A percentile compares a stretch with the other conserved stretches of the same genome.
phyloP scores from a whole-genome alignment of 179 eudicot species.

The Vitellaria paradoxa region DNA sequence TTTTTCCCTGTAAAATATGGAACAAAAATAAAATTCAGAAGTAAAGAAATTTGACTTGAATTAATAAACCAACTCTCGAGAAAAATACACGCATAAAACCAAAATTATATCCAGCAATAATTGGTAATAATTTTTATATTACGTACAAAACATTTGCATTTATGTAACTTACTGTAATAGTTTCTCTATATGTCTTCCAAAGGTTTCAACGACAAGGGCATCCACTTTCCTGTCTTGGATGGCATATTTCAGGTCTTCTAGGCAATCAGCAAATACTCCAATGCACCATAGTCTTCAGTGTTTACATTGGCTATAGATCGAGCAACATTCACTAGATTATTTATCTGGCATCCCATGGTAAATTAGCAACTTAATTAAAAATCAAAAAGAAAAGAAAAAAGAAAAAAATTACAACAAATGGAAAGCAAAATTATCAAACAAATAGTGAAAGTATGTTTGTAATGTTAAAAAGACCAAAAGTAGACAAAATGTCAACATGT shows the following conservation, averaged over 20 bases:
- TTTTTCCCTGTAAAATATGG: slow-evolving; percentile 67
- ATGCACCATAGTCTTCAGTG: slow-evolving; percentile 62
- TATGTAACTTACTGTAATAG: slow-evolving; percentile 81
- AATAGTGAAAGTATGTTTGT: neutral
- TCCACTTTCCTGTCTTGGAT: slow-evolving; percentile 97
- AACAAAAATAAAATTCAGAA: too few species aligned
- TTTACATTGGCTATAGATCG: slow-evolving; percentile 77
- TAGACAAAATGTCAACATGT: neutral
- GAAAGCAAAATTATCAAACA: too few species aligned
- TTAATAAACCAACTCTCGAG: neutral
- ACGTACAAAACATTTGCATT: neutral
- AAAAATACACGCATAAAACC: too few species aligned
- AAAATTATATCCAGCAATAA: neutral
- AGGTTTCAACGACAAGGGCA: slow-evolving; percentile 98
- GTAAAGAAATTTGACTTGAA: too few species aligned
- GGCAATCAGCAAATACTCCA: slow-evolving; percentile 79
- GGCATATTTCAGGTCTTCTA: slow-evolving; percentile 88
- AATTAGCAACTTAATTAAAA: neutral
- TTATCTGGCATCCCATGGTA: slow-evolving; percentile 54
- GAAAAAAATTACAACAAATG: neutral
- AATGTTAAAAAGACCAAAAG: neutral
- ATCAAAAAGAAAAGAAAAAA: neutral
- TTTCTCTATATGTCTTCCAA: slow-evolving; percentile 96
- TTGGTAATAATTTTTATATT: neutral
- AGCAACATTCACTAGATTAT: slow-evolving; percentile 81